Evolutionary conservation across 108 stramenopile species (phyloP).

Genomic region (Ochromonas danica): DNA sequence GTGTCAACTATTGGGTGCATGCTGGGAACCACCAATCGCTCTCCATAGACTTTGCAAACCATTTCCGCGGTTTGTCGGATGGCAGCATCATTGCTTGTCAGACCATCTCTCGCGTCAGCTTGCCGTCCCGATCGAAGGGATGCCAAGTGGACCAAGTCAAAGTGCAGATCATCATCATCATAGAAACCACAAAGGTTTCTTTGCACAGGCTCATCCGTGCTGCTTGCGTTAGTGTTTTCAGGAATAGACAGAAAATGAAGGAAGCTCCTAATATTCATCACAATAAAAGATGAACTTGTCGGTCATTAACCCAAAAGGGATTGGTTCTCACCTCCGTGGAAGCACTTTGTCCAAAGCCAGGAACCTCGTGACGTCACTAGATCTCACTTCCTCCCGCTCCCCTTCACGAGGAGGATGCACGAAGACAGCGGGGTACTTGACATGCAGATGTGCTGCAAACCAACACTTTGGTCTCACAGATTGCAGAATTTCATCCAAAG

Average conservation of each 20-base stretch:
- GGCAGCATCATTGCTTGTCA: background rate
- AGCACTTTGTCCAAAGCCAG: constrained; percentile 96
- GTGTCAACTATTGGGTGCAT: background rate
- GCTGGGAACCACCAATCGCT: constrained; percentile 1
- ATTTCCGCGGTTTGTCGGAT: background rate
- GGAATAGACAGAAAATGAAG: background rate
- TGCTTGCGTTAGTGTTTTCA: background rate
- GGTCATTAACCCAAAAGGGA: too few species aligned
- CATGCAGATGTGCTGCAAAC: constrained; percentile 97
- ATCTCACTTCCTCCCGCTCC: background rate
- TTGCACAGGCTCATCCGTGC: background rate
- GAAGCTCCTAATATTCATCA: constrained; percentile 65
- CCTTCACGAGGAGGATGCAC: constrained; percentile 52
- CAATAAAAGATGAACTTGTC: too few species aligned
- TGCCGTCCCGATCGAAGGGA: background rate
- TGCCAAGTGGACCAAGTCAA: background rate
- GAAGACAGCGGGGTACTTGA: constrained; percentile 85
- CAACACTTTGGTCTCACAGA: constrained; percentile 79
- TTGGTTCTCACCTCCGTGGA: constrained; percentile 71
- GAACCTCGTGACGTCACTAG: constrained; percentile 71
- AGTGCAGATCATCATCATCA: background rate
- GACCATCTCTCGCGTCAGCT: background rate
- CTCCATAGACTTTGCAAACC: background rate
- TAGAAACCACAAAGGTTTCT: background rate
- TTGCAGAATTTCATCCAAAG: constrained; percentile 73